phyloP scores from a whole-genome alignment of 228 moss, liverwort and hornwort genomes.

The Sphagnum magellanicum region DNA sequence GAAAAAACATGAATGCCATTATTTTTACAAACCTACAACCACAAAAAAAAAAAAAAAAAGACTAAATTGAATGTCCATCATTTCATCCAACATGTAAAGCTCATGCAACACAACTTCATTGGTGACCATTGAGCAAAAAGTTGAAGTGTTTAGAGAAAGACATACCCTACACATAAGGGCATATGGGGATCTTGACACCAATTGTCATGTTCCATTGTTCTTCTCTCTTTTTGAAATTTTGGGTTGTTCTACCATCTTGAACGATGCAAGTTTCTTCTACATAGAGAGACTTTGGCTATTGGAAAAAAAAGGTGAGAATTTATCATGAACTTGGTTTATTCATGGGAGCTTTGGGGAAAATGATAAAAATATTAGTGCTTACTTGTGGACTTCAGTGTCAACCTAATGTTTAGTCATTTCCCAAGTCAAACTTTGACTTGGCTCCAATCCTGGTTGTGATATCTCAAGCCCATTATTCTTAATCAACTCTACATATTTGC shows the following conservation, averaged over 20 bases:
- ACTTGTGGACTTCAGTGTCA: slow-evolving; percentile 91
- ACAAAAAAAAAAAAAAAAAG: too few relatives aligned
- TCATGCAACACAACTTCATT: too few relatives aligned
- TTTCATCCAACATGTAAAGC: too few relatives aligned
- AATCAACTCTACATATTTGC: slow-evolving; percentile 75
- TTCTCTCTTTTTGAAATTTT: slow-evolving; percentile 12
- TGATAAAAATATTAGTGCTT: slow-evolving; percentile 6
- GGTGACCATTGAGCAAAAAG: too few relatives aligned
- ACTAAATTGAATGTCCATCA: slow-evolving; percentile 18
- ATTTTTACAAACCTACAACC: too few relatives aligned
- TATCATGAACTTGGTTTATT: background rate
- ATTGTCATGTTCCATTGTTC: slow-evolving; percentile 69
- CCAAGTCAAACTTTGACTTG: slow-evolving; percentile 74
- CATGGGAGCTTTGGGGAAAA: too few relatives aligned
- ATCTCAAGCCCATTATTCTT: slow-evolving; percentile 69
- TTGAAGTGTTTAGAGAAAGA: background rate
- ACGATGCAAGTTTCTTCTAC: too few relatives aligned
- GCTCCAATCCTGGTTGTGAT: slow-evolving; percentile 86
- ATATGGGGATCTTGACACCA: slow-evolving; percentile 82
- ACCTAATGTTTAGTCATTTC: slow-evolving; percentile 91
- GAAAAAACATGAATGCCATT: too few relatives aligned
- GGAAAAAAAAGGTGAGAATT: background rate
- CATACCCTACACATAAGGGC: slow-evolving; percentile 86
- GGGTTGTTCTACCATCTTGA: too few relatives aligned
- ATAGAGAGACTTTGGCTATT: slow-evolving; percentile 2